Conservation (phyloP, 139 green algal species). For the Trebouxia sp. region DNA sequence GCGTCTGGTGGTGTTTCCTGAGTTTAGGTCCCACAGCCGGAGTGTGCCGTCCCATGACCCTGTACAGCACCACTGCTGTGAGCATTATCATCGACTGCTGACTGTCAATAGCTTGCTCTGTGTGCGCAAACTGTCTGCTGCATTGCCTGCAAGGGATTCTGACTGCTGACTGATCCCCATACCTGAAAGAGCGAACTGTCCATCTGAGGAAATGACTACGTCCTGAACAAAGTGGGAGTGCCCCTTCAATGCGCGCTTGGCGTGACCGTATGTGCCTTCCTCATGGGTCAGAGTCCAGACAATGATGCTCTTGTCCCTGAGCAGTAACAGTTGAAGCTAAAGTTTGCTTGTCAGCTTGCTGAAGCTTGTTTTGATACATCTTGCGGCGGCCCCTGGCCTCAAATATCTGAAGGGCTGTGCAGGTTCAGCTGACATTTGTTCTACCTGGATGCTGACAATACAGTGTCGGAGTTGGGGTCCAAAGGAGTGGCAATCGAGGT, state of each 20-base stretch:
- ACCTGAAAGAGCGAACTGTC: constrained; percentile 94
- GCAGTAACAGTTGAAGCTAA: neutral
- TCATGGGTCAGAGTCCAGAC: constrained; percentile 90
- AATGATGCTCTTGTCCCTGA: constrained; percentile 97
- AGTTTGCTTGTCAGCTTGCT: too few species aligned
- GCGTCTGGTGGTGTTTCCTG: constrained; percentile 93
- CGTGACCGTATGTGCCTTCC: constrained; percentile 82
- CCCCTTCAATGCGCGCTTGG: constrained; percentile 78
- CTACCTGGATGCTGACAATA: constrained; percentile 92
- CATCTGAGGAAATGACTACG: constrained; percentile 98
- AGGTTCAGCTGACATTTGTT: constrained; percentile 10
- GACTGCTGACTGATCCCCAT: neutral
- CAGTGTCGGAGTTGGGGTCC: constrained; percentile 89
- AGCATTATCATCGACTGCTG: too few species aligned
- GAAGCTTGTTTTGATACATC: too few species aligned
- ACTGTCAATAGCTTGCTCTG: too few species aligned
- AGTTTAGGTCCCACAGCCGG: constrained; percentile 99
- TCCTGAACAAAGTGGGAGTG: constrained; percentile 98
- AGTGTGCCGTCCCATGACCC: constrained; percentile 98
- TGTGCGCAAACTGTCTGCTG: too few species aligned
- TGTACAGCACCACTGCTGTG: neutral
- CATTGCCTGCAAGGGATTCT: too few species aligned
- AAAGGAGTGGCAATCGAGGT: constrained; percentile 89
- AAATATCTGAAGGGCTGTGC: neutral
- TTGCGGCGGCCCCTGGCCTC: too few species aligned